Percentiles rank a stretch among this genome's conserved stretches.
Evolutionary conservation across 2,329 filamentous ascomycete species (phyloP).

Genomic region (Myriosclerotinia curreyana): DNA sequence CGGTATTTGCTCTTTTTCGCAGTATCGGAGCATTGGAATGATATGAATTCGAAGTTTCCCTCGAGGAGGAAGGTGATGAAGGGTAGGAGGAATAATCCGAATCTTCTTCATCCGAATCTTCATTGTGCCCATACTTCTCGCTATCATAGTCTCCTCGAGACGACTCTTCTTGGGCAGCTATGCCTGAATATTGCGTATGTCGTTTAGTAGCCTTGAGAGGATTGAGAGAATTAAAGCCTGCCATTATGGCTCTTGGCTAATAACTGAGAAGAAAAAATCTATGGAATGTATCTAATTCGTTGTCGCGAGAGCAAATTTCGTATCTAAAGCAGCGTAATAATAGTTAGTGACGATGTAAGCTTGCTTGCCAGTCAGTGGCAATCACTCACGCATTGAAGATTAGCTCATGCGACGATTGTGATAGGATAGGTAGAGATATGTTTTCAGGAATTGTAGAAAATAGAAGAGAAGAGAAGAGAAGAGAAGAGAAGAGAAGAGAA

Average conservation of each 20-base stretch:
- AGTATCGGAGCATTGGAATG: constrained; percentile 37
- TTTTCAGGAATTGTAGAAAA: background rate
- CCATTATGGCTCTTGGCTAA: constrained; percentile 42
- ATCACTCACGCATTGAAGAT: constrained; percentile 13
- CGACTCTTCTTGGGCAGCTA: constrained; percentile 22
- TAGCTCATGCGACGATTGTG: background rate
- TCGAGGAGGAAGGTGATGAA: constrained; percentile 35
- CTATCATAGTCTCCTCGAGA: constrained; percentile 30
- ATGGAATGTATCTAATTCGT: constrained; percentile 5
- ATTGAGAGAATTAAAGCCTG: constrained; percentile 47
- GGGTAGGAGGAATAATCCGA: constrained; percentile 42
- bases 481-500: background rate
- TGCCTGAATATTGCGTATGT: constrained; percentile 31
- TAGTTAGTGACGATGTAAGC: background rate
- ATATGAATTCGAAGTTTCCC: constrained; percentile 37
- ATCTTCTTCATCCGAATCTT: constrained; percentile 48
- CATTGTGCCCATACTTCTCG: constrained; percentile 34
- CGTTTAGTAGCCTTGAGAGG: constrained; percentile 41
- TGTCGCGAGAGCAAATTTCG: background rate
- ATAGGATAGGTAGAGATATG: background rate
- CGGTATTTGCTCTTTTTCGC: constrained; percentile 30
- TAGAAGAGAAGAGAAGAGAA: background rate
- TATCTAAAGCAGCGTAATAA: constrained; percentile 5
- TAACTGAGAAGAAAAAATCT: background rate
- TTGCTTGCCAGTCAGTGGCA: background rate